Conservation (phyloP, 1,284 basidiomycete genomes). For the Entoloma clypeatum region DNA sequence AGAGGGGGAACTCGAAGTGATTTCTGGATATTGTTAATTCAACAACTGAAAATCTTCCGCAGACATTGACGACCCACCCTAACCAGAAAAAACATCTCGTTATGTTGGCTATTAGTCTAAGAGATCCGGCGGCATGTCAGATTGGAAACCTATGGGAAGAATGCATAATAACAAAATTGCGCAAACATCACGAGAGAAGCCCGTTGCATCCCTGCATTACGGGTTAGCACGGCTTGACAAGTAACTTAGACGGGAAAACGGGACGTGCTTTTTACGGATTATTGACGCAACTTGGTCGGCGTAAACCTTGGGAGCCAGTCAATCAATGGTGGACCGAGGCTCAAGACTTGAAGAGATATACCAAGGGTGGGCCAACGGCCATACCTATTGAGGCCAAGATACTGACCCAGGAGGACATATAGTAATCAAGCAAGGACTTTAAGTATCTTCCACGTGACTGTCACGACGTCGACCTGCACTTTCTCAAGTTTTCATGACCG, state of each 20-base stretch:
- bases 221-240: conserved; percentile 15
- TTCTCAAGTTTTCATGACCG: conserved; percentile 6
- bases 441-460: conserved; percentile 3
- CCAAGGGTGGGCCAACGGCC: conserved; percentile 71
- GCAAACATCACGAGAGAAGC: conserved; percentile 81
- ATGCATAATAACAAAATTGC: conserved; percentile 59
- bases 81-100: conserved; percentile 87
- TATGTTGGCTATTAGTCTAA: conserved; percentile 75
- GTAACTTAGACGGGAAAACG: conserved; percentile 8
- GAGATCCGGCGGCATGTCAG: conserved; percentile 12
- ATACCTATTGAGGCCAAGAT: conserved; percentile 60
- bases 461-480: conserved; percentile 4
- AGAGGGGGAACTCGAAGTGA: conserved; percentile 71
- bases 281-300: conserved; percentile 76
- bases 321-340: too few species aligned
- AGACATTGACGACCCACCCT: conserved; percentile 37
- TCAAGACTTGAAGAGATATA: conserved; percentile 25
- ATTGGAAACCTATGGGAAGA: conserved; percentile 6
- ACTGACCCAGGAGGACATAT: conserved; percentile 46
- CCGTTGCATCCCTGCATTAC: conserved; percentile 65
- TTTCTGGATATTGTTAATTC: conserved; percentile 32
- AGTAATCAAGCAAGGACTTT: conserved; percentile 1
- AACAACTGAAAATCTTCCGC: neutral
- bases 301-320: conserved; percentile 53
- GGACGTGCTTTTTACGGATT: conserved; percentile 57